phyloP scores from a whole-genome alignment of 192 early-diverging fungal genomes.

The Coemansia guatemalensis region DNA sequence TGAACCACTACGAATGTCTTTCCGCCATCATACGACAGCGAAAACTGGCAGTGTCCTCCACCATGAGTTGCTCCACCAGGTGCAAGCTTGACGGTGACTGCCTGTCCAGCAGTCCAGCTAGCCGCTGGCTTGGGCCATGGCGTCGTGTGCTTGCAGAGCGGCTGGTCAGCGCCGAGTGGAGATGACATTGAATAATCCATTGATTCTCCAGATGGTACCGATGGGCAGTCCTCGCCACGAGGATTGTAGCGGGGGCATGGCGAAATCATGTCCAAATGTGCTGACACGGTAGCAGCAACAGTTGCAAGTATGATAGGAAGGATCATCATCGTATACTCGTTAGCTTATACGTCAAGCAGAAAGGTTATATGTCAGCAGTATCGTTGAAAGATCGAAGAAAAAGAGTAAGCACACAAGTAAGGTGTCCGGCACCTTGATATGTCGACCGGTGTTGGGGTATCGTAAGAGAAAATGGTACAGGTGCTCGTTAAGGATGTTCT shows the following conservation, averaged over 20 bases:
- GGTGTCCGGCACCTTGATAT: not conserved
- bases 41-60: no score
- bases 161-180: slow-evolving; percentile 9
- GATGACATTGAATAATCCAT: slow-evolving; percentile 6
- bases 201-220: slow-evolving; percentile 2
- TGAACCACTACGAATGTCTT: no score
- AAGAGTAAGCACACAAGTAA: no score
- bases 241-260: slow-evolving; percentile 14
- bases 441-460: not conserved
- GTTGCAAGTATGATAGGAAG: not conserved
- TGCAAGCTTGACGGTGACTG: slow-evolving; percentile 21
- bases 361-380: not conserved
- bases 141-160: no score
- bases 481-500: slow-evolving; percentile 27
- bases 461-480: slow-evolving; percentile 3
- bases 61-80: not conserved
- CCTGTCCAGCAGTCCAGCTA: slow-evolving; percentile 24
- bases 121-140: slow-evolving; percentile 20
- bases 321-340: not conserved
- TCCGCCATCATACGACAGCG: no score
- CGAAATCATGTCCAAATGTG: slow-evolving; percentile 2
- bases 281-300: not conserved
- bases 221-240: not conserved
- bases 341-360: not conserved
- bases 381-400: not conserved